phyloP scores from a whole-genome alignment of 2,329 filamentous ascomycete genomes.

The Ophiobolus disseminans region DNA sequence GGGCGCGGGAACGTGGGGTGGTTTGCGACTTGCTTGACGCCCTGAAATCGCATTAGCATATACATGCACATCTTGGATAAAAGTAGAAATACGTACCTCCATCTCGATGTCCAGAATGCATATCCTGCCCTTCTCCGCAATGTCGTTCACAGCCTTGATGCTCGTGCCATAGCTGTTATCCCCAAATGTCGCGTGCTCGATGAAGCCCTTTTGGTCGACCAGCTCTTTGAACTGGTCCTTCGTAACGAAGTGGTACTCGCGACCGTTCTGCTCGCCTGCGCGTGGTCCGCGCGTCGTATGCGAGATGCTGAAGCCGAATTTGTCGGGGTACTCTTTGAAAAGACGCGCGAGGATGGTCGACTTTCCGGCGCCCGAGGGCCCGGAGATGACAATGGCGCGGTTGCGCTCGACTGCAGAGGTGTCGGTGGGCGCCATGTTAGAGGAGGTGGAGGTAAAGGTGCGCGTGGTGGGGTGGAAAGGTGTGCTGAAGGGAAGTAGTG shows the following conservation, averaged over 20 bases:
- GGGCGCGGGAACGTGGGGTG: constrained; percentile 70
- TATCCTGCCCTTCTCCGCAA: constrained; percentile 72
- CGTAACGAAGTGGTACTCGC: constrained; percentile 77
- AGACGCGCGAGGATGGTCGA: constrained; percentile 78
- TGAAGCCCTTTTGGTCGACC: constrained; percentile 70
- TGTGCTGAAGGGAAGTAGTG: constrained; percentile 3
- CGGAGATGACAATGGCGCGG: constrained; percentile 75
- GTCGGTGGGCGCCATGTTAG: constrained; percentile 33
- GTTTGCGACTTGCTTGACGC: constrained; percentile 90
- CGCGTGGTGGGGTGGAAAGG: constrained; percentile 2
- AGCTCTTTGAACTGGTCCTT: constrained; percentile 59
- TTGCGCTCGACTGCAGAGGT: constrained; percentile 24
- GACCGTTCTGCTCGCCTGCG: constrained; percentile 74
- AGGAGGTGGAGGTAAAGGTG: constrained; percentile 16
- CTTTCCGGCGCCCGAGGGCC: constrained; percentile 81
- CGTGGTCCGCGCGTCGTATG: constrained; percentile 85
- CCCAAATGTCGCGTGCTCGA: constrained; percentile 87
- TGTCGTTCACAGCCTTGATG: constrained; percentile 77
- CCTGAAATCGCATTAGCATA: constrained; percentile 52
- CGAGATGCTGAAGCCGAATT: constrained; percentile 67
- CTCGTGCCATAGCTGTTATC: constrained; percentile 88
- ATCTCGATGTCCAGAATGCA: constrained; percentile 96
- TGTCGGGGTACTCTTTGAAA: constrained; percentile 69
- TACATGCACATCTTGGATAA: not conserved
- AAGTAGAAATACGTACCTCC: constrained; percentile 65